Evolutionary conservation across 257 asterid genomes (phyloP).

Genomic region (Penstemon newberryi): DNA sequence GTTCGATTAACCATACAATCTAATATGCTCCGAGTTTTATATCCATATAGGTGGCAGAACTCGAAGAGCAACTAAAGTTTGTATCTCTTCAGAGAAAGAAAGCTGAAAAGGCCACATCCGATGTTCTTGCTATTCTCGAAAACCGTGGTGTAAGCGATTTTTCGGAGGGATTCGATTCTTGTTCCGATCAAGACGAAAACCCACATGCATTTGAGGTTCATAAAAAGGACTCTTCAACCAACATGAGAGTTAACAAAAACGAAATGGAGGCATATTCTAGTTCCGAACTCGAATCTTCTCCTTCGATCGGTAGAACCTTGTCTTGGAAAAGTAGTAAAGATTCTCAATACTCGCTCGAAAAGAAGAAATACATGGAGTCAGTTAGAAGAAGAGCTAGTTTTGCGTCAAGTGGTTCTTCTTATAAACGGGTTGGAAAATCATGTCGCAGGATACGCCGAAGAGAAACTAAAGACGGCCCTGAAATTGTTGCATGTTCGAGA

Average conservation of each 20-base stretch:
- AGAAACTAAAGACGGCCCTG: slow-evolving; percentile 44
- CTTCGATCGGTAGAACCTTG: slow-evolving; percentile 71
- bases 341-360: slow-evolving; percentile 51
- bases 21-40: slow-evolving; percentile 16
- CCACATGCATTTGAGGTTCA: slow-evolving; percentile 38
- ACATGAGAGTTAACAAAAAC: slow-evolving; percentile 39
- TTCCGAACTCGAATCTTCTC: slow-evolving; percentile 74
- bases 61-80: slow-evolving; percentile 76
- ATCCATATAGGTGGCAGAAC: slow-evolving; percentile 60
- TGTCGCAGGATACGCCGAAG: slow-evolving; percentile 78
- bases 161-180: slow-evolving; percentile 68
- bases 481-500: slow-evolving; percentile 35
- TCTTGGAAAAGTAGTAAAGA: slow-evolving; percentile 81
- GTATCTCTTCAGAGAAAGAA: slow-evolving; percentile 75
- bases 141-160: slow-evolving; percentile 64
- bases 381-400: slow-evolving; percentile 62
- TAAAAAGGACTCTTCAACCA: slow-evolving; percentile 43
- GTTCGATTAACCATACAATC: not conserved
- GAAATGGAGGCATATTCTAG: slow-evolving; percentile 60
- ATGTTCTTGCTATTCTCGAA: slow-evolving; percentile 77
- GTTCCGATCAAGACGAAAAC: slow-evolving; percentile 61
- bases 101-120: slow-evolving; percentile 90
- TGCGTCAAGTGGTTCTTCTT: slow-evolving; percentile 52
- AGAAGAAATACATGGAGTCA: slow-evolving; percentile 55
- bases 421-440: slow-evolving; percentile 77